Evolutionary conservation across 2,329 filamentous ascomycete species (phyloP).

Genomic region (Elsinoe necatrix): DNA sequence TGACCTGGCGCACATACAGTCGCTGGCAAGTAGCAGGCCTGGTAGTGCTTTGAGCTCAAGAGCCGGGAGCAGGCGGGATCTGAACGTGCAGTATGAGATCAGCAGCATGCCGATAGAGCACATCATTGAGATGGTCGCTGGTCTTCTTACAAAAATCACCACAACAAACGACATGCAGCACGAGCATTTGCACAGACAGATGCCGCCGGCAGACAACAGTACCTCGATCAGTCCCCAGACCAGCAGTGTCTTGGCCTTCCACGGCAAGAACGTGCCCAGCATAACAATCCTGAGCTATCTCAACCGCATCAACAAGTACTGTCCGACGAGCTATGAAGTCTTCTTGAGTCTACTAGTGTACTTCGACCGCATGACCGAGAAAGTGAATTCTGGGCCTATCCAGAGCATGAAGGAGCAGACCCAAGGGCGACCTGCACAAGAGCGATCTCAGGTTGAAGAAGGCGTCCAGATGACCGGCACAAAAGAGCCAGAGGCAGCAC

Average conservation of each 20-base stretch:
- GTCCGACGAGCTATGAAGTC: conserved; percentile 95
- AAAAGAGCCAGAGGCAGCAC: conserved; percentile 27
- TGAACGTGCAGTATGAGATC: conserved; percentile 73
- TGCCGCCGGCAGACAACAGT: conserved; percentile 52
- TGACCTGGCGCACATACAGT: conserved; percentile 85
- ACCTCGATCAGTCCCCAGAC: conserved; percentile 54
- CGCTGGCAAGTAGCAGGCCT: conserved; percentile 59
- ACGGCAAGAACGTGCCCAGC: conserved; percentile 94
- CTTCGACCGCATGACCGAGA: conserved; percentile 97
- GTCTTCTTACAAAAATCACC: conserved; percentile 91
- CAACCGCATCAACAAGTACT: conserved; percentile 96
- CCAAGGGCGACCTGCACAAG: conserved; percentile 30
- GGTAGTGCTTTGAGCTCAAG: conserved; percentile 33
- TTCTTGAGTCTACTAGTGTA: conserved; percentile 93
- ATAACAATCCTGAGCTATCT: conserved; percentile 96
- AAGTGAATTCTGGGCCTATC: conserved; percentile 74
- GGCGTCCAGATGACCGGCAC: conserved; percentile 25
- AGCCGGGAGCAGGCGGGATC: conserved; percentile 38
- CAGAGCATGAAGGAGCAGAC: conserved; percentile 50
- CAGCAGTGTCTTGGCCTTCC: conserved; percentile 80
- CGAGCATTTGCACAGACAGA: conserved; percentile 73
- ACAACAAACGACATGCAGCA: conserved; percentile 93
- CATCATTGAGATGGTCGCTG: conserved; percentile 98
- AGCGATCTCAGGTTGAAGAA: background rate
- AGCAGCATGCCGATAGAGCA: conserved; percentile 95